Evolutionary conservation across 495 filamentous ascomycete genomes (phyloP), one percentile per base, ranked within the genome.

Genomic region (Pyronema domesticum): DNA sequence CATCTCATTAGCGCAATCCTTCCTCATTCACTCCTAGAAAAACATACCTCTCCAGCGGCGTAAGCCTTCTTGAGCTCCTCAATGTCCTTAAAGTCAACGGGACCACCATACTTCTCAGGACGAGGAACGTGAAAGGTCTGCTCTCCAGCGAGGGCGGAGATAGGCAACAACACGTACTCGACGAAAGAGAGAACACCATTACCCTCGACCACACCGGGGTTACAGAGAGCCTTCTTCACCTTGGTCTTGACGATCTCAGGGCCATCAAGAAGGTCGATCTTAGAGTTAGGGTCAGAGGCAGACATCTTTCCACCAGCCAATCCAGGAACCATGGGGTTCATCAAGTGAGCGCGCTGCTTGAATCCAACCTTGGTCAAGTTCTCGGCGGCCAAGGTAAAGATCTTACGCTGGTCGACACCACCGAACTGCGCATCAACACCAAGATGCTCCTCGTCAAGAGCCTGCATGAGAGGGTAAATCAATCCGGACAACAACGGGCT

Each of bases 321-420:
- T 13, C 91, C 89, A 0, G 86, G 79, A 6, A 96, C 80, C 83
- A 98, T 94, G 1, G 84, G 76, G 60, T 86, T 95, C 74, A 95
- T 83, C 46, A 95, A 61, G 69, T 95, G 89, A 30, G 86, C 86
- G 39, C 88, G 77, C 65, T 82, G 73, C 51, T 74, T 74, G 69
- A 83, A 88, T 5, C 80, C 81, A 36, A 89, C 67, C 64, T 74
- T 76, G 0, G 82, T 81, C n/a, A 89, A 67, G 56, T 76, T 74
- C 60, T 89, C 85, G 34, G 83, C 81, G 0, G 88, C 87, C 7
- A 83, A 69, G 7, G 77, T 77, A 60, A 96, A 98, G 33, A 96
- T 77, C 66, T 98, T 98, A 36, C 89, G 70, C 72, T 95, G 89
- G 59, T 95, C 89, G 3, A 91, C 73, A 46, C 81, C 80, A 7